Evolutionary conservation across 2,329 filamentous ascomycete species (phyloP), one percentile per base, ranked within the genome.

Genomic region (Lecanoromycetidae sp.): DNA sequence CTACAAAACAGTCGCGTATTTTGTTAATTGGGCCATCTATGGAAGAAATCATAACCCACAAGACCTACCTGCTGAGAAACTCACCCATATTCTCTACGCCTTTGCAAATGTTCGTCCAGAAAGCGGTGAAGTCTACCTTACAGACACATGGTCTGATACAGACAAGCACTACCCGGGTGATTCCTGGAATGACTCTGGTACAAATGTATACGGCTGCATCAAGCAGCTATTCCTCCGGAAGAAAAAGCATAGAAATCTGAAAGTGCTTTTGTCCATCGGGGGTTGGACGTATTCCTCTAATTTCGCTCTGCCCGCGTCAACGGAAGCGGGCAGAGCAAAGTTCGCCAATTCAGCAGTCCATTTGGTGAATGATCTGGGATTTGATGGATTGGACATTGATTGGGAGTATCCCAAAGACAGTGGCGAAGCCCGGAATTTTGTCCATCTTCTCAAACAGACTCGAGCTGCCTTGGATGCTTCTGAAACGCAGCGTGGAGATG

Each of bases 71-170:
- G 79, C 74, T 3, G 76, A 87, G 46, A 82, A 85, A 47, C 75
- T 95, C 34, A 96, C 88, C 0, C 90, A 96, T 60, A 67, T 96
- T 4, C 77, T 95, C 13, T 95, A 95, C 58, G 75, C 88, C 13
- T 96, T 96, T 66, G 90, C 86, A 59, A 93, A 95, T 61, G 77
- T 94, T 49, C 75, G 77, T 3, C 72, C 80, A 2, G 84, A 90
- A 3, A 78, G 75, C 26, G 90, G 90, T 41, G 85, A 93, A 64
- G 87, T 93, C 8, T 75, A 73, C 58, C 69, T 85, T 6, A 80
- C 76, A 1, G 84, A 91, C 57, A 64, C 69, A 1, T 87, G 75
- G 62, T 74, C 84, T 20, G 85, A 88, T 44, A 53, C 50, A 2
- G 52, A 51, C 37, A 51, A 51, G 58, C 80, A 79, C 58, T 88